Evolutionary conservation across 768 basidiomycete species (phyloP).

Genomic region (Rhizopogon rudus): DNA sequence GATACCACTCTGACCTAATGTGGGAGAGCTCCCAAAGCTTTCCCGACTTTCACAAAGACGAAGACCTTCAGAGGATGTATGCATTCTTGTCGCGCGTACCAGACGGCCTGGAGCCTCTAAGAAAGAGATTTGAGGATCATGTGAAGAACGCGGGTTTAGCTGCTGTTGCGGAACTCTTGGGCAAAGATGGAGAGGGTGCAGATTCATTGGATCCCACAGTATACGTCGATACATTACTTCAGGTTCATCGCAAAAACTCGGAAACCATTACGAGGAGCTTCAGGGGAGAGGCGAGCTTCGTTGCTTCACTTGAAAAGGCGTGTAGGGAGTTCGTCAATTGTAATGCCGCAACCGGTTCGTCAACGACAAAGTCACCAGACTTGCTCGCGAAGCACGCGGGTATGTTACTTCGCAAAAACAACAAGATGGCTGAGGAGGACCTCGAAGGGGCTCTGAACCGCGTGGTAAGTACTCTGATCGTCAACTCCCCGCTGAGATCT

Average conservation of each 20-base stretch:
- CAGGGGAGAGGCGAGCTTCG: conserved; percentile 89
- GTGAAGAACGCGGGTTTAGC: conserved; percentile 87
- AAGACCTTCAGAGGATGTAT: conserved; percentile 95
- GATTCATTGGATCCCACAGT: conserved; percentile 84
- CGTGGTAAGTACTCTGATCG: conserved; percentile 52
- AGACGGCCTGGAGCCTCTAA: conserved; percentile 84
- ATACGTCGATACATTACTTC: conserved; percentile 89
- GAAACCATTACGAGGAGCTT: conserved; percentile 88
- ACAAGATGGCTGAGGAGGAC: conserved; percentile 91
- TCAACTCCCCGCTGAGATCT: conserved; percentile 3
- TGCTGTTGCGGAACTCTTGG: conserved; percentile 68
- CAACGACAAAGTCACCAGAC: conserved; percentile 84
- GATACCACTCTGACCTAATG: conserved; percentile 78
- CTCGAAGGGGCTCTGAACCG: conserved; percentile 87
- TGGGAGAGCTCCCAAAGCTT: conserved; percentile 90
- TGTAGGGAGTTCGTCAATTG: conserved; percentile 94
- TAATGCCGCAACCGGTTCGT: conserved; percentile 85
- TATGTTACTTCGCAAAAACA: conserved; percentile 84
- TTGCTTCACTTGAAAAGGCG: conserved; percentile 90
- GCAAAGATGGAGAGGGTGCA: conserved; percentile 48
- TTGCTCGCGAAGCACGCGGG: conserved; percentile 91
- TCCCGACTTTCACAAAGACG: conserved; percentile 90
- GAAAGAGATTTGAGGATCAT: conserved; percentile 91
- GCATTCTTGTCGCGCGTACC: conserved; percentile 82
- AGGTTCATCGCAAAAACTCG: conserved; percentile 88